Conservation (phyloP, 257 asterid genomes). For the Coffea canephora region DNA sequence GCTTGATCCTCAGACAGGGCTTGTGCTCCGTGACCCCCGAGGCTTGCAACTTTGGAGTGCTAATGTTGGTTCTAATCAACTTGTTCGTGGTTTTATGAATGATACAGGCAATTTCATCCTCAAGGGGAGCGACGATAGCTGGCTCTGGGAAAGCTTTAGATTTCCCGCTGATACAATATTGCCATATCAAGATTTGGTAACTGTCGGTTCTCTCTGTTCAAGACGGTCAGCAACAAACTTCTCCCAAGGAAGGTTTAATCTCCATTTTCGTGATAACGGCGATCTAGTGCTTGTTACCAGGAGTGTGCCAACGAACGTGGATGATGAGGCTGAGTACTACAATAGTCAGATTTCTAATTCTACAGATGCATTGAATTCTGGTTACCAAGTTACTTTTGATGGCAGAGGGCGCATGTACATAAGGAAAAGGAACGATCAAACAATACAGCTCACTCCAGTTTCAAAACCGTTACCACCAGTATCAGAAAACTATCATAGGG, state of each 20-base stretch:
- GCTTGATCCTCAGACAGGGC: conserved; percentile 21
- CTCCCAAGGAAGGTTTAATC: conserved; percentile 44
- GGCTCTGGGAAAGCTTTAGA: conserved; percentile 57
- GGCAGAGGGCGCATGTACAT: conserved; percentile 21
- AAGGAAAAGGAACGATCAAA: conserved; percentile 22
- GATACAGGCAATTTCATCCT: conserved; percentile 22
- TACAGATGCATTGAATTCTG: conserved; percentile 27
- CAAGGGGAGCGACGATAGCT: conserved; percentile 5
- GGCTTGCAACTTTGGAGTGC: conserved; percentile 27
- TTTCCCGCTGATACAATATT: conserved; percentile 35
- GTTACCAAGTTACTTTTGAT: conserved; percentile 6
- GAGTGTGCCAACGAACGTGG: conserved; percentile 19
- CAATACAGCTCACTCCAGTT: not conserved
- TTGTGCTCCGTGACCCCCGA: conserved; percentile 38
- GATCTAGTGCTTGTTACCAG: conserved; percentile 35
- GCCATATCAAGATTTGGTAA: conserved; percentile 25
- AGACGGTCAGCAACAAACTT: conserved; percentile 29
- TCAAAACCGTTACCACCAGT: conserved; percentile 16
- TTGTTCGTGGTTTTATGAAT: conserved; percentile 36
- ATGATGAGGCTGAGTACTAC: conserved; percentile 33
- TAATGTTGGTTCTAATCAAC: not conserved
- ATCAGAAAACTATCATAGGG: conserved; percentile 37
- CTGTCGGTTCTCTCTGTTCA: conserved; percentile 10
- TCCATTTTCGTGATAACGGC: conserved; percentile 19
- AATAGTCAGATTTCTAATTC: conserved; percentile 27